Conservation (phyloP, 1,284 basidiomycete species). For the Stygiomarasmius scandens region DNA sequence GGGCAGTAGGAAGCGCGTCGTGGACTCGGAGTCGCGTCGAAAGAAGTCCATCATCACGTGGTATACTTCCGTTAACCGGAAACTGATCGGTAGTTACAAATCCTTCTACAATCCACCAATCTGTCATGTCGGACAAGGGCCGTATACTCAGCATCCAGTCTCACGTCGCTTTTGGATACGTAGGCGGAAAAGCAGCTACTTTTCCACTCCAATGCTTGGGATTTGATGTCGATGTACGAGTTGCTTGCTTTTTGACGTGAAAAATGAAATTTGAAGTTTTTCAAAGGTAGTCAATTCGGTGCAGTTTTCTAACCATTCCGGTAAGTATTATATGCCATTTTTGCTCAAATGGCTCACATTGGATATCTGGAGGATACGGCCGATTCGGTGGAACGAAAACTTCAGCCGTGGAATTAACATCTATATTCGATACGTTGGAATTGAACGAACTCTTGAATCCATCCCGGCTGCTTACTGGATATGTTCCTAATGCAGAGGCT, state of each 20-base stretch:
- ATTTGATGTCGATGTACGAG: slow-evolving; percentile 85
- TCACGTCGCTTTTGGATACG: slow-evolving; percentile 94
- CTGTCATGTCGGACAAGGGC: slow-evolving; percentile 17
- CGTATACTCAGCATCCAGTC: slow-evolving; percentile 87
- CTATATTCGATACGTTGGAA: slow-evolving; percentile 71
- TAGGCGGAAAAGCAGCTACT: slow-evolving; percentile 93
- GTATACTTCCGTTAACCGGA: no score
- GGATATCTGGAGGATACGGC: slow-evolving; percentile 64
- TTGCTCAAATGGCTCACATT: neutral
- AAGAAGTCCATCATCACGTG: no score
- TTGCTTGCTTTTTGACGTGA: neutral
- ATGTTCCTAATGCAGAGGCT: slow-evolving; percentile 86
- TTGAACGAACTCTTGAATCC: slow-evolving; percentile 69
- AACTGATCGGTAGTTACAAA: neutral
- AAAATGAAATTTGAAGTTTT: neutral
- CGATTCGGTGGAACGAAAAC: slow-evolving; percentile 76
- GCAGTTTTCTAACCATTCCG: slow-evolving; percentile 94
- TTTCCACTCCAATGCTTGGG: slow-evolving; percentile 95
- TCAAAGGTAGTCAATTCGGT: slow-evolving; percentile 90
- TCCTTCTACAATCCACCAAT: neutral
- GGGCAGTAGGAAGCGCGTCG: no score
- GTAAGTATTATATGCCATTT: slow-evolving; percentile 41
- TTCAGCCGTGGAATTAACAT: slow-evolving; percentile 65
- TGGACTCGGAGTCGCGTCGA: no score
- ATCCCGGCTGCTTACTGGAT: slow-evolving; percentile 79